Conservation (phyloP, 2,329 filamentous ascomycete genomes). For the Macrophomina pseudophaseolina region DNA sequence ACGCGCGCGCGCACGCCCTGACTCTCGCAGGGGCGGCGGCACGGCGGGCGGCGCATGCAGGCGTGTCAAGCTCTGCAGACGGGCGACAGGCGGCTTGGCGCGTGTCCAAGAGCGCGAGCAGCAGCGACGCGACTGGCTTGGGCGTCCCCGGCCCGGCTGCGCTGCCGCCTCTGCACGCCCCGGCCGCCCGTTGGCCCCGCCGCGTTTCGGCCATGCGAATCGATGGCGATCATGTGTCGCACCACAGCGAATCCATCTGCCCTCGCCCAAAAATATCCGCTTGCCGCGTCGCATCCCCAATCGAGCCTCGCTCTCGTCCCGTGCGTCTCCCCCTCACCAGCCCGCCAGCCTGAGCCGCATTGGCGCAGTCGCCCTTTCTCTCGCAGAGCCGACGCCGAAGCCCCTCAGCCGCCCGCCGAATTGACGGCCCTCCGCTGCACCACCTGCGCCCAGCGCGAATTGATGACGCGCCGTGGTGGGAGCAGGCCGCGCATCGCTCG, state of each 20-base stretch:
- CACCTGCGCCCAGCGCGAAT: not conserved
- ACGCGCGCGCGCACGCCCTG: not conserved
- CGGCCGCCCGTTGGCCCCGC: not conserved
- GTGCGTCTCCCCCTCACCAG: not conserved
- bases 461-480: too few relatives aligned
- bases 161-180: not conserved
- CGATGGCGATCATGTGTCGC: conserved; percentile 4
- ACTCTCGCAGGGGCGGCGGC: too few relatives aligned
- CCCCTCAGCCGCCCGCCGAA: not conserved
- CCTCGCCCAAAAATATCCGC: conserved; percentile 8
- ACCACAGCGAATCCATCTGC: conserved; percentile 10
- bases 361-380: not conserved
- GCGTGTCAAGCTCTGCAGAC: not conserved
- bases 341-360: not conserved
- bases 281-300: not conserved
- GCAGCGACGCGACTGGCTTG: not conserved
- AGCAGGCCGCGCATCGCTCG: not conserved
- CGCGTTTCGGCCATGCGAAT: conserved; percentile 3
- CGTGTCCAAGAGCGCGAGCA: not conserved
- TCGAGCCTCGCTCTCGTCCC: not conserved
- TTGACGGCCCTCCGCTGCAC: not conserved
- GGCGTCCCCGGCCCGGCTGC: conserved; percentile 4
- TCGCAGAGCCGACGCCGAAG: not conserved
- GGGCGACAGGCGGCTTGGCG: not conserved
- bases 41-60: not conserved